Evolutionary conservation across 768 basidiomycete species (phyloP).

Genomic region (Amanita polypyramis): DNA sequence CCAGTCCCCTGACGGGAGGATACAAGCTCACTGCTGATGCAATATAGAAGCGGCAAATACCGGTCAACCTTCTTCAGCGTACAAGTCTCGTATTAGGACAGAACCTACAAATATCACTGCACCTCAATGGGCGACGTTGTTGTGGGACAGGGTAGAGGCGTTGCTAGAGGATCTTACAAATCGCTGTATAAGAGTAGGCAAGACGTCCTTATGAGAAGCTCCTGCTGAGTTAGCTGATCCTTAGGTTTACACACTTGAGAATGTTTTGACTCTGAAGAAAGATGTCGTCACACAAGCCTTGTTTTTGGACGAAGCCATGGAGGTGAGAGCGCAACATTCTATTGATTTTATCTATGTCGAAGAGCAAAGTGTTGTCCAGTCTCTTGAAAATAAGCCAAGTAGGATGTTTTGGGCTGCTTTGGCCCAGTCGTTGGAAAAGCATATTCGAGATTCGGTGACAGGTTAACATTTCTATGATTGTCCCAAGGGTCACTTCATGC

Average conservation of each 20-base stretch:
- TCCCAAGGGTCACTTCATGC: not conserved
- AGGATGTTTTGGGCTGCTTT: slow-evolving; percentile 85
- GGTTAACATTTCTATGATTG: slow-evolving; percentile 27
- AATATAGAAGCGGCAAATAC: slow-evolving; percentile 7
- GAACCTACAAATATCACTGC: slow-evolving; percentile 86
- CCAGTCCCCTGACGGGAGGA: slow-evolving; percentile 1
- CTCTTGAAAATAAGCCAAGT: slow-evolving; percentile 86
- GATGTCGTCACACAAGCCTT: slow-evolving; percentile 65
- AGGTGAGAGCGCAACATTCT: slow-evolving; percentile 32
- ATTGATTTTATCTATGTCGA: not conserved
- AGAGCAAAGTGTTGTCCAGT: slow-evolving; percentile 27
- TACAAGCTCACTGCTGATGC: slow-evolving; percentile 10
- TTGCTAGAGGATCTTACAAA: slow-evolving; percentile 85
- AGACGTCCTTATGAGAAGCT: not conserved
- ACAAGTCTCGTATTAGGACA: slow-evolving; percentile 79
- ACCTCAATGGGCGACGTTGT: slow-evolving; percentile 72
- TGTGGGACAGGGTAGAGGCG: slow-evolving; percentile 74
- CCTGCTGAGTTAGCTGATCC: not conserved
- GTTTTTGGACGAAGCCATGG: slow-evolving; percentile 92
- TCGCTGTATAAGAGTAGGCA: slow-evolving; percentile 87
- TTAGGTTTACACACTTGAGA: slow-evolving; percentile 91
- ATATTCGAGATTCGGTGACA: slow-evolving; percentile 71
- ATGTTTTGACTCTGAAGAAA: slow-evolving; percentile 82
- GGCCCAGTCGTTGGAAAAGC: slow-evolving; percentile 70
- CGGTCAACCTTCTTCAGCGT: slow-evolving; percentile 21